Conservation (phyloP, 2,329 filamentous ascomycete species). For the Aspergillus japonicus region DNA sequence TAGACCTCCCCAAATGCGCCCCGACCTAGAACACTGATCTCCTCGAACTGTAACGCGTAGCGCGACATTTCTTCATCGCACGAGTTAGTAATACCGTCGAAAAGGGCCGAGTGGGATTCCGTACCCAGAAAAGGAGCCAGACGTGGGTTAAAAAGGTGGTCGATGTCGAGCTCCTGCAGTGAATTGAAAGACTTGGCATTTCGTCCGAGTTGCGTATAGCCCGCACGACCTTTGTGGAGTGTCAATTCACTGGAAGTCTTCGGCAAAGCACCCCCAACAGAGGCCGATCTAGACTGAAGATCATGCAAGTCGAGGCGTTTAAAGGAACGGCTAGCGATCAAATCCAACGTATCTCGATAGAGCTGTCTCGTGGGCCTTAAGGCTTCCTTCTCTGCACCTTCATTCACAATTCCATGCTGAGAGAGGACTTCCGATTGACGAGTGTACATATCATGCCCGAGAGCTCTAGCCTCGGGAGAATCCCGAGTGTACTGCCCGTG, state of each 20-base stretch:
- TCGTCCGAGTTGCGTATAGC: neutral
- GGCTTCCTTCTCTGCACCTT: conserved; percentile 41
- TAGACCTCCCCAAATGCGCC: conserved; percentile 67
- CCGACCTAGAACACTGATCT: conserved; percentile 58
- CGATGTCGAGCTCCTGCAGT: neutral
- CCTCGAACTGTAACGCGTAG: conserved; percentile 53
- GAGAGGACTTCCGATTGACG: conserved; percentile 45
- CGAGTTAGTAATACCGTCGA: conserved; percentile 24
- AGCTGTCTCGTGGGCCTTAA: conserved; percentile 36
- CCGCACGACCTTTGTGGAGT: neutral
- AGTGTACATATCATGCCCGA: conserved; percentile 44
- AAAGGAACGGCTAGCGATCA: conserved; percentile 39
- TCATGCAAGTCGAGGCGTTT: conserved; percentile 34
- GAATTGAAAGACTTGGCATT: neutral
- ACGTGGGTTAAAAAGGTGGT: conserved; percentile 6
- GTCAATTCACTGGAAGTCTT: neutral
- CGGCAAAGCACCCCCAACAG: conserved; percentile 14
- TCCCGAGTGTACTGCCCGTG: conserved; percentile 38
- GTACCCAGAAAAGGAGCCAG: conserved; percentile 23
- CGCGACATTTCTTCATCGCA: conserved; percentile 37
- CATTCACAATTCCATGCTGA: conserved; percentile 41
- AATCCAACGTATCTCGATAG: conserved; percentile 46
- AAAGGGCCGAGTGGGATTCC: conserved; percentile 28
- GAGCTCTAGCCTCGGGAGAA: conserved; percentile 42
- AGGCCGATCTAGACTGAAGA: neutral